Evolutionary conservation across 2,329 filamentous ascomycete genomes (phyloP).

Genomic region (Apiospora koreana): DNA sequence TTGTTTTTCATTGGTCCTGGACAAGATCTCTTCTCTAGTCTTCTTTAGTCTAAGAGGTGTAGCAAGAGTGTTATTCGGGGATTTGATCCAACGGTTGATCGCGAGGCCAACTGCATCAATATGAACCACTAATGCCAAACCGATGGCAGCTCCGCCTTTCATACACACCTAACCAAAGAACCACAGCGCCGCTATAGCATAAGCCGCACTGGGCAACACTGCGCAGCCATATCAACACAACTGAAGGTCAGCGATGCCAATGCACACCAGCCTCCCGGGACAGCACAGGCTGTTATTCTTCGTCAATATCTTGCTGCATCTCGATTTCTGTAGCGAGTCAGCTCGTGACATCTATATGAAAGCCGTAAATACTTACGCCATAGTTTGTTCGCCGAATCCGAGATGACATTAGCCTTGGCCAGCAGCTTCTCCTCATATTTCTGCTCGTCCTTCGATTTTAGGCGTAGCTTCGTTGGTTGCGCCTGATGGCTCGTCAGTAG

Average conservation of each 20-base stretch:
- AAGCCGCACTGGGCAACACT: not conserved
- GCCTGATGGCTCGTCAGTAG: constrained; percentile 42
- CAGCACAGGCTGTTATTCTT: constrained; percentile 31
- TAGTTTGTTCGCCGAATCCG: constrained; percentile 66
- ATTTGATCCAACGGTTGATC: not conserved
- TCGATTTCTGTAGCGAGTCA: constrained; percentile 42
- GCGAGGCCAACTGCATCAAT: not conserved
- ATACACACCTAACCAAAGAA: not conserved
- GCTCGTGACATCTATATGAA: not conserved
- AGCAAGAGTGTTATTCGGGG: not conserved
- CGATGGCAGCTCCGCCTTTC: not conserved
- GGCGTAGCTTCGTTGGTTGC: constrained; percentile 64
- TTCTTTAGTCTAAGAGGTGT: not conserved
- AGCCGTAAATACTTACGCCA: constrained; percentile 59
- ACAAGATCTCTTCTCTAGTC: not conserved
- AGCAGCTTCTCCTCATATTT: constrained; percentile 66
- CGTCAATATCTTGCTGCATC: constrained; percentile 51
- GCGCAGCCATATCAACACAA: not conserved
- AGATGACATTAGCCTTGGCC: constrained; percentile 67
- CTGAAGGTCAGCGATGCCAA: not conserved
- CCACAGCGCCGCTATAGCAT: not conserved
- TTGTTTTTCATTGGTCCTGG: not conserved
- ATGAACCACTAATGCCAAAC: not conserved
- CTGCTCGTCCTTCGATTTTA: constrained; percentile 56
- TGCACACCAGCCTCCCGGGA: not conserved